These are phyloP conservation scores for Pythium volutum DNA, from an alignment of 352 stramenopile genomes.

Conservation along the genomic window DNA sequence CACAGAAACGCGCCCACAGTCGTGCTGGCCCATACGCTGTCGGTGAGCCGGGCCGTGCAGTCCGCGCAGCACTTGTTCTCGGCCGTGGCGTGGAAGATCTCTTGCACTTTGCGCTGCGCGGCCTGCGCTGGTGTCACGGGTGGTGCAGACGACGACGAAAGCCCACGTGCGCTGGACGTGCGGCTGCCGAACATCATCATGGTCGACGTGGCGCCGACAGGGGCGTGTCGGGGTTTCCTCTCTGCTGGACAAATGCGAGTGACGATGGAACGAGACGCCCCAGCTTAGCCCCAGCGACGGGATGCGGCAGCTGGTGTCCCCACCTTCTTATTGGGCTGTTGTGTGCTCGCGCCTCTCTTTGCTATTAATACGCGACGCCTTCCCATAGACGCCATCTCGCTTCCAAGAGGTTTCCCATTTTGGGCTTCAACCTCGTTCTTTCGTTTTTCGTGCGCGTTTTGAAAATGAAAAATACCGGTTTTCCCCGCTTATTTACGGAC, in stretches of 20 bases:
- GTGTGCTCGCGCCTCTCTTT: not conserved
- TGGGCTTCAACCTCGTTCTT: not conserved
- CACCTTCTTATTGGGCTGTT: not conserved
- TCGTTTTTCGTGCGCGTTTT: not conserved
- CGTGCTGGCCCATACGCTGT: constrained; percentile 92
- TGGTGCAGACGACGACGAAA: constrained; percentile 91
- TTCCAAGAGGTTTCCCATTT: not conserved
- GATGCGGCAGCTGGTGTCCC: not conserved
- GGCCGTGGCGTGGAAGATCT: constrained; percentile 47
- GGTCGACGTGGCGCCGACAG: not conserved
- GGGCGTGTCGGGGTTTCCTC: not conserved
- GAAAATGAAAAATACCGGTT: constrained; percentile 5
- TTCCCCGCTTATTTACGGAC: constrained; percentile 2
- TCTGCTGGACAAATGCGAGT: not conserved
- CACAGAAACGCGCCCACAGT: constrained; percentile 94
- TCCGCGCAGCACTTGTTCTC: constrained; percentile 83
- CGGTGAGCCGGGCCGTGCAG: constrained; percentile 57
- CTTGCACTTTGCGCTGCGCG: constrained; percentile 54
- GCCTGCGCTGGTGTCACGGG: constrained; percentile 98
- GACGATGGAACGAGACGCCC: not conserved
- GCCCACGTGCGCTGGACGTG: constrained; percentile 14
- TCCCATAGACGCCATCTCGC: not conserved
- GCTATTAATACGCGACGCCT: constrained; percentile 2
- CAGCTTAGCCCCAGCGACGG: not conserved
- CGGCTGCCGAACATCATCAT: constrained; percentile 29